Base-by-base conservation (phyloP, 768 basidiomycete genomes). In the Candolleomyces eurysporus region DNA sequence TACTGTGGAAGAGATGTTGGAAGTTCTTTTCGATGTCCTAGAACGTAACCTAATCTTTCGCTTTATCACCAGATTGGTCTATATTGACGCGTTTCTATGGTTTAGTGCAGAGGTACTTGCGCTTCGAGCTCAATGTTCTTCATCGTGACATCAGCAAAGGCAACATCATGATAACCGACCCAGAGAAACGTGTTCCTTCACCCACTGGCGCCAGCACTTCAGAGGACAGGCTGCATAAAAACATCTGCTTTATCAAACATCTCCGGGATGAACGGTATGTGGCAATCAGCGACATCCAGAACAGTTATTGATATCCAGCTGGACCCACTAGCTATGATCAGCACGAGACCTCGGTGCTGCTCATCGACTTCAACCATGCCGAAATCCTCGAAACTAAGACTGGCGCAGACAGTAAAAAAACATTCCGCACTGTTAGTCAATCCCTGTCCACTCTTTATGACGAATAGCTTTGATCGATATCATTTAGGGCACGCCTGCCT, bases 301-400 rank as follows among this genome's bases (percentile, higher is more conserved):
- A 32, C 43, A 4, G 16, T 22, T 4, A 4, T 46, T n/a, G n/a
- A 17, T 43, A 42, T 42, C 17, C 43, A n/a, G 19, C 3, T 5
- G 43, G 21, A 22, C 36, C 21, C 21, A 19, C 19, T 45, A 57
- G 56, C 4, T 14, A 10, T 9, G 40, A 57, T 46, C 42, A 36
- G n/a, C 16, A n/a, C 19, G 56, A 57, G 6, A 57, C 56, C 2
- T 5, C 3, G 13, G 36, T 42, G 21, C 56, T 57, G 4, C 42
- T 57, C n/a, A 57, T 57, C 16, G 56, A 57, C 42, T 57, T 57
- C 56, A 57, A 57, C 22, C 30, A 46, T n/a, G 42, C 40, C 42
- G n/a, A 51, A 16, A 4, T 4, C 22, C 7, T 22, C 50, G 16
- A 4, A 32, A 9, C 32, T 6, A 26, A 51, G 22, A 14, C 21